These are phyloP conservation scores for Pisolithus thermaeus DNA, from an alignment of 1,284 basidiomycete genomes.

Conservation along the genomic window DNA sequence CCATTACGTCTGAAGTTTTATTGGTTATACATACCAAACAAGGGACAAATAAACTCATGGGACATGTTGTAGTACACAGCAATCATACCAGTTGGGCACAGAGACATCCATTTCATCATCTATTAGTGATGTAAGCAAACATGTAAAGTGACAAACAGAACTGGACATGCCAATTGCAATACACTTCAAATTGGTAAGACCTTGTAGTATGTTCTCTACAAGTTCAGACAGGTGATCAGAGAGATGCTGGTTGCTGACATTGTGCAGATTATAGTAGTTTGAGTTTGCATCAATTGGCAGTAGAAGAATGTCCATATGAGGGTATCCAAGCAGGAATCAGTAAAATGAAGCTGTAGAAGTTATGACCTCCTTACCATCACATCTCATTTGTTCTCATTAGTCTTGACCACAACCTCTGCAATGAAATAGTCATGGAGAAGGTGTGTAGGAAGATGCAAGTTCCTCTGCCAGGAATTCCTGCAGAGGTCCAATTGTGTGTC, in stretches of 20 bases:
- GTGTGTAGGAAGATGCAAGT: constrained; percentile 81
- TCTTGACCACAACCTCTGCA: constrained; percentile 97
- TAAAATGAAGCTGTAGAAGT: constrained; percentile 8
- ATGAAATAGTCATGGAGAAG: constrained; percentile 96
- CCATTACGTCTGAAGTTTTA: no score
- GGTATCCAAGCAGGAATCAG: constrained; percentile 56
- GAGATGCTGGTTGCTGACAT: constrained; percentile 85
- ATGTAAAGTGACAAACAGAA: no score
- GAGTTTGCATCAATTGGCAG: constrained; percentile 90
- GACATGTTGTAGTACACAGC: constrained; percentile 91
- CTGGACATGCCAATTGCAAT: no score
- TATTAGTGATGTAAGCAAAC: constrained; percentile 34
- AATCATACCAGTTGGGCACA: constrained; percentile 92
- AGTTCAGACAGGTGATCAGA: constrained; percentile 95
- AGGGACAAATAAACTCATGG: constrained; percentile 23
- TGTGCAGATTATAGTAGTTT: constrained; percentile 93
- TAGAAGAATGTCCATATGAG: constrained; percentile 96
- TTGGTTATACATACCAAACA: not conserved
- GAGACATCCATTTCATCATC: constrained; percentile 93
- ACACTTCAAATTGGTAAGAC: no score
- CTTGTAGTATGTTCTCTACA: constrained; percentile 91
- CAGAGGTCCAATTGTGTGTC: constrained; percentile 95
- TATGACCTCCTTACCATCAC: constrained; percentile 62
- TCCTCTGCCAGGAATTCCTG: constrained; percentile 98
- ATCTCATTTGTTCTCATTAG: constrained; percentile 98